Evolutionary conservation across 371 early-diverging fungal genomes (phyloP).

Genomic region (Lichtheimia hyalospora): DNA sequence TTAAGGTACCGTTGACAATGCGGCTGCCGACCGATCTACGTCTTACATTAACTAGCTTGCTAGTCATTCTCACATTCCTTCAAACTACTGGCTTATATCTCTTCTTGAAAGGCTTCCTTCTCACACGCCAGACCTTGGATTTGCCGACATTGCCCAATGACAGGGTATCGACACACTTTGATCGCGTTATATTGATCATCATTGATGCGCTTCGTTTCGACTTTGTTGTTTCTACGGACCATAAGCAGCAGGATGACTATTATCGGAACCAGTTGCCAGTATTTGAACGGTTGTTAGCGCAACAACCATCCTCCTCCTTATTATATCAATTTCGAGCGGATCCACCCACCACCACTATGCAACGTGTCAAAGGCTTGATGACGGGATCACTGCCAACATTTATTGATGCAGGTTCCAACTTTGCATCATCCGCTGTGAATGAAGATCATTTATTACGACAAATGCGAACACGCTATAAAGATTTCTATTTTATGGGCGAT

Average conservation of each 20-base stretch:
- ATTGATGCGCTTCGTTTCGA: conserved; percentile 95
- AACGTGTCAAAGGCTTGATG: conserved; percentile 90
- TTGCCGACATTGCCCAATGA: conserved; percentile 32
- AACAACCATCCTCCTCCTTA: conserved; percentile 64
- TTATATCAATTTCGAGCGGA: conserved; percentile 89
- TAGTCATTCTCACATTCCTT: background rate
- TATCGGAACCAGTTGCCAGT: conserved; percentile 81
- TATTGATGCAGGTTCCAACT: conserved; percentile 93
- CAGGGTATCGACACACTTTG: conserved; percentile 45
- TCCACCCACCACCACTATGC: conserved; percentile 97
- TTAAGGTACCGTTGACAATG: background rate
- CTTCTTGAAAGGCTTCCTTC: conserved; percentile 82
- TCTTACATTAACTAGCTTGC: background rate
- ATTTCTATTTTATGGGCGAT: conserved; percentile 80
- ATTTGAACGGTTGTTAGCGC: conserved; percentile 50
- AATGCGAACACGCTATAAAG: conserved; percentile 41
- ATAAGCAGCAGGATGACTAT: conserved; percentile 26
- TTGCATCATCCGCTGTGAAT: conserved; percentile 77
- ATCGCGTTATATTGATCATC: conserved; percentile 73
- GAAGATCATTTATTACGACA: conserved; percentile 85
- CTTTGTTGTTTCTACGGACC: conserved; percentile 32
- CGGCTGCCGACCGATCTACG: background rate
- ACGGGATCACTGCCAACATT: conserved; percentile 92
- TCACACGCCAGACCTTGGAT: conserved; percentile 75
- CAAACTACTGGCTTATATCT: conserved; percentile 56